Conservation (phyloP, 2,329 filamentous ascomycete genomes). For the Rhynchosporium graminicola region DNA sequence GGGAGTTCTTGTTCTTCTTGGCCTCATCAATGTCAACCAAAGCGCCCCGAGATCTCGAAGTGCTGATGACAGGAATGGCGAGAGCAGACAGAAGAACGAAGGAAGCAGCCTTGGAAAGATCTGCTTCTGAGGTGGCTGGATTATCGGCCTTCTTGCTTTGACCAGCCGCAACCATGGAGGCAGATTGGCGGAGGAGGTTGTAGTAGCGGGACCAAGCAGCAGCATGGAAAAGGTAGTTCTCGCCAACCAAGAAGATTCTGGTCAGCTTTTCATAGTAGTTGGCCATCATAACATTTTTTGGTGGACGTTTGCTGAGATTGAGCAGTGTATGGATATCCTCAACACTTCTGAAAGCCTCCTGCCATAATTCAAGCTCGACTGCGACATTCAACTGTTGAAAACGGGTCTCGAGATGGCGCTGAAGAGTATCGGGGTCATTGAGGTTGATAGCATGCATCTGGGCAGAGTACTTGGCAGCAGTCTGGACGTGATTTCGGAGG, state of each 20-base stretch:
- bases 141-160: constrained; percentile 94
- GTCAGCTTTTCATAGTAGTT: constrained; percentile 99
- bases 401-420: constrained; percentile 94
- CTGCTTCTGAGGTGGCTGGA: constrained; percentile 82
- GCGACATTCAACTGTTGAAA: constrained; percentile 99
- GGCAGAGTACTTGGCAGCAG: constrained; percentile 96
- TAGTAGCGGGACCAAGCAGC: constrained; percentile 98
- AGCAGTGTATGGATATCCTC: constrained; percentile 98
- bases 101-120: constrained; percentile 91
- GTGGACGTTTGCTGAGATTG: constrained; percentile 94
- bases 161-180: constrained; percentile 77
- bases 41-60: constrained; percentile 89
- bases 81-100: constrained; percentile 94
- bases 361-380: constrained; percentile 96
- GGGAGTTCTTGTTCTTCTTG: constrained; percentile 98
- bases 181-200: constrained; percentile 90
- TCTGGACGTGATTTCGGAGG: constrained; percentile 97
- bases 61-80: constrained; percentile 99
- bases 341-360: constrained; percentile 98
- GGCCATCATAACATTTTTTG: constrained; percentile 99
- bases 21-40: constrained; percentile 96
- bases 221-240: constrained; percentile 99
- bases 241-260: constrained; percentile 96
- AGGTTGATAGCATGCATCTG: constrained; percentile 99
- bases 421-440: constrained; percentile 93